Conservation (phyloP, 1,284 basidiomycete genomes). For the Ustilago sp. region DNA sequence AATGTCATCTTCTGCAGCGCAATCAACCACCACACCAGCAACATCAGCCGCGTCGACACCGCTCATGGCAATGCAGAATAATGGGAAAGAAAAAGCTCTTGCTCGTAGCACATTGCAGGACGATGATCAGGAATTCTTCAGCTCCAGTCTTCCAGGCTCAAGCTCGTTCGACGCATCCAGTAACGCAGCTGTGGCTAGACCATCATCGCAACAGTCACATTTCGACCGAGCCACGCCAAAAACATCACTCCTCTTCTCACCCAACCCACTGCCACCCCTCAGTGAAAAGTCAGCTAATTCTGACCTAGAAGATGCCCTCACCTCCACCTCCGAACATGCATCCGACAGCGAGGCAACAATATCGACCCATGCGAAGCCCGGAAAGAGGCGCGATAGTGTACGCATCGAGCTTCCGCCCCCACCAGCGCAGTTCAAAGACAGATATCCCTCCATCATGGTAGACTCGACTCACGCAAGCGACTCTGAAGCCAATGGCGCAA, state of each 20-base stretch:
- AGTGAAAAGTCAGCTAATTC: conserved; percentile 39
- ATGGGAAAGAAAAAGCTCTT: conserved; percentile 20
- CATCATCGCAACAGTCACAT: not conserved
- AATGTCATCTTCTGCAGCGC: conserved; percentile 6
- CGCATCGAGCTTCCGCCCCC: conserved; percentile 47
- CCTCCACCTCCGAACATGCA: conserved; percentile 15
- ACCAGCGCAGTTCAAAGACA: conserved; percentile 36
- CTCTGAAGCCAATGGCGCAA: conserved; percentile 28
- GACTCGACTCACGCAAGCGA: conserved; percentile 43
- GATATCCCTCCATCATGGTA: conserved; percentile 41
- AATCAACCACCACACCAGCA: conserved; percentile 13
- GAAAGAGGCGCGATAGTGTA: conserved; percentile 33
- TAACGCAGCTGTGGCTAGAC: not conserved
- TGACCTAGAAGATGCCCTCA: conserved; percentile 22
- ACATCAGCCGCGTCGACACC: conserved; percentile 13
- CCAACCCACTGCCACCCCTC: conserved; percentile 28
- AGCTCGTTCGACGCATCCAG: not conserved
- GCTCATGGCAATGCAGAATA: not conserved
- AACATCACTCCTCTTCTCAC: conserved; percentile 12
- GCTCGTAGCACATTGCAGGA: conserved; percentile 11
- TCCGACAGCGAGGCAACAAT: conserved; percentile 21
- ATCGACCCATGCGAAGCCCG: not conserved
- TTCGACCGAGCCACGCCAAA: conserved; percentile 8
- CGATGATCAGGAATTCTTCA: conserved; percentile 32
- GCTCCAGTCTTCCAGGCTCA: conserved; percentile 3